Percentiles rank a stretch among this genome's conserved stretches.
These are phyloP conservation scores for Linderina pennispora DNA, from an alignment of 192 early-diverging fungal genomes.

Conservation along the genomic window DNA sequence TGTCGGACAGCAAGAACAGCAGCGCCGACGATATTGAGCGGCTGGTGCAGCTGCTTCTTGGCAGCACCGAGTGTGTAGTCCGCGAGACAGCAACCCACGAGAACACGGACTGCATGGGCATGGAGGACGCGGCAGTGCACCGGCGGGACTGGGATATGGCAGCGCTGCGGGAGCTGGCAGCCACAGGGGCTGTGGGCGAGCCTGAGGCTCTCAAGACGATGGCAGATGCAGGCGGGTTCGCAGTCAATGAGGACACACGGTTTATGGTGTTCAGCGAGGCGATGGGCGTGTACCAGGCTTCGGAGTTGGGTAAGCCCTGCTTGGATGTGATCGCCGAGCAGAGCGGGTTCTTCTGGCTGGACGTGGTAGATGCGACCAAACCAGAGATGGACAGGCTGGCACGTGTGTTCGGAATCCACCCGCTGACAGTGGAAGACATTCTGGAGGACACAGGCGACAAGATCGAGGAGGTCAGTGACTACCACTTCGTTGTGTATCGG, in stretches of 20 bases:
- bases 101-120: neutral
- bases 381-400: slow-evolving; percentile 53
- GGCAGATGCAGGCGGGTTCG: too few relatives aligned
- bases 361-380: slow-evolving; percentile 54
- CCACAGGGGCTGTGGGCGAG: neutral
- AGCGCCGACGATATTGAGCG: too few relatives aligned
- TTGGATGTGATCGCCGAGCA: too few relatives aligned
- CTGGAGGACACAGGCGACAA: slow-evolving; percentile 48
- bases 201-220: too few relatives aligned
- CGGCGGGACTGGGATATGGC: slow-evolving; percentile 1
- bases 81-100: neutral
- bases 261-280: neutral
- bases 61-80: too few relatives aligned
- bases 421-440: slow-evolving; percentile 89
- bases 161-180: slow-evolving; percentile 1
- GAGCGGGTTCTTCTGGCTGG: slow-evolving; percentile 51
- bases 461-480: slow-evolving; percentile 3
- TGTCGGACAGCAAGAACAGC: too few relatives aligned
- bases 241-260: neutral
- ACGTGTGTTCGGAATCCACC: slow-evolving; percentile 73
- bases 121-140: too few relatives aligned
- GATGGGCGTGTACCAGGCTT: too few relatives aligned
- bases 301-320: too few relatives aligned
- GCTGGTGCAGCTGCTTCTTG: too few relatives aligned
- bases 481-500: slow-evolving; percentile 11